These are phyloP conservation scores for Dactylellina cionopaga DNA, from an alignment of 2,329 filamentous ascomycete genomes.

Conservation along the genomic window DNA sequence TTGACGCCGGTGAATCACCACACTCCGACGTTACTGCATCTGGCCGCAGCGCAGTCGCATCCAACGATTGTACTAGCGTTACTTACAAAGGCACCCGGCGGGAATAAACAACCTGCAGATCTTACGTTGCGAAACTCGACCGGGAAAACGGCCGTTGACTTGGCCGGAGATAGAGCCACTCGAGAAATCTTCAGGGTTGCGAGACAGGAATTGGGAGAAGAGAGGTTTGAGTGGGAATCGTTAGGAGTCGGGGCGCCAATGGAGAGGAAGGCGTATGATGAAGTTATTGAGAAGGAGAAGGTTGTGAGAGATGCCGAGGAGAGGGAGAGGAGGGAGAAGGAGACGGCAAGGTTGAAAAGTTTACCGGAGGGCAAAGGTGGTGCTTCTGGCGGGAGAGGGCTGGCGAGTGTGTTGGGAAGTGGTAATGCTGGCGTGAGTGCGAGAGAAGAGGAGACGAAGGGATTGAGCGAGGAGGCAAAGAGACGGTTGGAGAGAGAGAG, in stretches of 20 bases:
- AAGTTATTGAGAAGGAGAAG: slow-evolving; percentile 75
- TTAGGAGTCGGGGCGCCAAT: slow-evolving; percentile 78
- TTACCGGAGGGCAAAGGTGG: slow-evolving; percentile 24
- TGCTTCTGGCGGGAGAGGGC: slow-evolving; percentile 63
- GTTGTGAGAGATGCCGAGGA: slow-evolving; percentile 72
- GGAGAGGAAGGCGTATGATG: slow-evolving; percentile 75
- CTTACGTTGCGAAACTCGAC: slow-evolving; percentile 77
- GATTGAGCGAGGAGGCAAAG: slow-evolving; percentile 87
- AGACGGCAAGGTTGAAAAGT: slow-evolving; percentile 70
- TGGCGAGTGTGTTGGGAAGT: slow-evolving; percentile 69
- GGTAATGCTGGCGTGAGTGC: slow-evolving; percentile 70
- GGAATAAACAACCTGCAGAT: slow-evolving; percentile 66
- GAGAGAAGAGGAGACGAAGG: slow-evolving; percentile 83
- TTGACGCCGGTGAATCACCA: slow-evolving; percentile 63
- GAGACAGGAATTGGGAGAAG: slow-evolving; percentile 81
- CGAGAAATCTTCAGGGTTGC: slow-evolving; percentile 92
- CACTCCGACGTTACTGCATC: slow-evolving; percentile 78
- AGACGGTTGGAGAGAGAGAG: slow-evolving; percentile 85
- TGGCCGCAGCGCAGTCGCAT: slow-evolving; percentile 83
- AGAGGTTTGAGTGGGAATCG: slow-evolving; percentile 78
- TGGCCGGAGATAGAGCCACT: slow-evolving; percentile 84
- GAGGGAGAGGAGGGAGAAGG: slow-evolving; percentile 77
- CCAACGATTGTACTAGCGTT: slow-evolving; percentile 80
- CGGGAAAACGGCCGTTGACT: slow-evolving; percentile 85
- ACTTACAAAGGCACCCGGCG: slow-evolving; percentile 71